phyloP scores from a whole-genome alignment of 2,329 filamentous ascomycete genomes.

The Sodiomyces alkalinus region DNA sequence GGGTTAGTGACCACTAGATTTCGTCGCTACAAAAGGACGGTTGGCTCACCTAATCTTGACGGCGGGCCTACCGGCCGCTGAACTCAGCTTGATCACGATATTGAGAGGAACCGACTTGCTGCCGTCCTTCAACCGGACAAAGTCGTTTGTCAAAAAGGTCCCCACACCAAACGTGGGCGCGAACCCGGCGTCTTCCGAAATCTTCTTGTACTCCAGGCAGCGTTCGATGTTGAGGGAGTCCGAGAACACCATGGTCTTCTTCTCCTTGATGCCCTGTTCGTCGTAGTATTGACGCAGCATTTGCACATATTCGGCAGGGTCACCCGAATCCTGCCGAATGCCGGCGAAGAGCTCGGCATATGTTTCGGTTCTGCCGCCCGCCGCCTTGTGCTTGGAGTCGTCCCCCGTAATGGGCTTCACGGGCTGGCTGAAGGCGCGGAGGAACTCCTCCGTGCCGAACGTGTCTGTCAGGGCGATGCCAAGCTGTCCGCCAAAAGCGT shows the following conservation, averaged over 20 bases:
- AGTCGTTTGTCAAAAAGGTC: conserved; percentile 94
- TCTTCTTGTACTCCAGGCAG: conserved; percentile 77
- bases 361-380: conserved; percentile 31
- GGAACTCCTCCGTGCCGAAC: conserved; percentile 81
- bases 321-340: conserved; percentile 80
- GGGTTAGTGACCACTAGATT: conserved; percentile 46
- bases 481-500: conserved; percentile 74
- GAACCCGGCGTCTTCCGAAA: conserved; percentile 69
- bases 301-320: conserved; percentile 66
- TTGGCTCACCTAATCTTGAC: conserved; percentile 61
- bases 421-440: conserved; percentile 65
- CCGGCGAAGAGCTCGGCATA: conserved; percentile 76
- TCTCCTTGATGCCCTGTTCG: conserved; percentile 54
- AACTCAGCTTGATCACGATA: conserved; percentile 94
- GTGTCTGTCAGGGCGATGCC: conserved; percentile 90
- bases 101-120: conserved; percentile 85
- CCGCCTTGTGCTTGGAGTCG: conserved; percentile 22
- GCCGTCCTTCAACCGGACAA: conserved; percentile 52
- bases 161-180: conserved; percentile 84
- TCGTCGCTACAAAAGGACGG: no score
- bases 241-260: conserved; percentile 88
- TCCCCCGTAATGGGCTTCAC: conserved; percentile 28
- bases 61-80: conserved; percentile 63
- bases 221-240: conserved; percentile 86
- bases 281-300: conserved; percentile 73